A percentile compares a stretch with the other conserved stretches of the same genome.
Conservation (phyloP, 371 early-diverging fungal species). For the Sporodiniella umbellata region DNA sequence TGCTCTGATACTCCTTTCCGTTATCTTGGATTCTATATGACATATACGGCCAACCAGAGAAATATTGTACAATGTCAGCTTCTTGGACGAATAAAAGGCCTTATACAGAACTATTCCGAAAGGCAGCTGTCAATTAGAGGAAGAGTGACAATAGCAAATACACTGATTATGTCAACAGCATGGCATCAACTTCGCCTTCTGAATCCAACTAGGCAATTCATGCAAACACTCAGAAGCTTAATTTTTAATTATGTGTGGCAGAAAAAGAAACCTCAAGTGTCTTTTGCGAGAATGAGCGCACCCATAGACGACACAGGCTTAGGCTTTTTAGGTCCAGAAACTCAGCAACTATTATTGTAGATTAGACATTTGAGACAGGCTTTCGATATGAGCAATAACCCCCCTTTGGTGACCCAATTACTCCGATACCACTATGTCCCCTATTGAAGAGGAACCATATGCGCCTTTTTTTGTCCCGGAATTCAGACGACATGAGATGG, state of each 20-base stretch:
- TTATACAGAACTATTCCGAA: background rate
- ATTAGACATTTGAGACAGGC: background rate
- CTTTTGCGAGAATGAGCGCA: background rate
- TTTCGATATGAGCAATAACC: background rate
- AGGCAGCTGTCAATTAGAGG: background rate
- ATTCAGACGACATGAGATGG: background rate
- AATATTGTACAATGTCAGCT: background rate
- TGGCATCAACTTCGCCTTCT: background rate
- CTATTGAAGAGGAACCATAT: no score
- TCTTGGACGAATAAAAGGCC: background rate
- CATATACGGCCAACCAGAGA: background rate
- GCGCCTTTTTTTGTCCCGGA: background rate
- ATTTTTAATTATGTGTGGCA: slow-evolving; percentile 3
- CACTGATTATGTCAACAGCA: background rate
- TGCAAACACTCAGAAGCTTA: background rate
- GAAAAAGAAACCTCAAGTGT: background rate
- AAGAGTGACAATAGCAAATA: background rate
- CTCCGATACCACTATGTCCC: background rate
- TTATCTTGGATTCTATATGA: slow-evolving; percentile 1
- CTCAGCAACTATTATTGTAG: background rate
- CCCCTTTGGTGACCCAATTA: background rate
- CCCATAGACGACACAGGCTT: background rate
- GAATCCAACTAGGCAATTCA: background rate
- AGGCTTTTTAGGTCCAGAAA: background rate
- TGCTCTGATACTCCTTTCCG: background rate